Evolutionary conservation across 768 basidiomycete genomes (phyloP).

Genomic region (Calocybe gangraenosa): DNA sequence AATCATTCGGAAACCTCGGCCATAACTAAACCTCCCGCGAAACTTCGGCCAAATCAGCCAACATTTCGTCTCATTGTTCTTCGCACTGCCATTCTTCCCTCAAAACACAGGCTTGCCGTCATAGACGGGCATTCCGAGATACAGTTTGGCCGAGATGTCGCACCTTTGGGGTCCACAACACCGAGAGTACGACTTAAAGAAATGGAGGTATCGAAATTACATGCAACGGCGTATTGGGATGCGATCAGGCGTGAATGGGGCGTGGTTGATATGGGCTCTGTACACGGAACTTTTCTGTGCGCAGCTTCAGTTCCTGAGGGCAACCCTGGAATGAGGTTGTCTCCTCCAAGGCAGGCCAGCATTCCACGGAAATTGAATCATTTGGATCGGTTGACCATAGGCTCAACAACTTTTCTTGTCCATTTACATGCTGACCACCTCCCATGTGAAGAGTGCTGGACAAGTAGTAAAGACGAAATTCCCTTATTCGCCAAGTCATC

Average conservation of each 20-base stretch:
- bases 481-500: conserved; percentile 43
- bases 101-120: conserved; percentile 35
- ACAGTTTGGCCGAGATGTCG: conserved; percentile 71
- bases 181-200: conserved; percentile 76
- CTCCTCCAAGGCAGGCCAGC: conserved; percentile 63
- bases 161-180: conserved; percentile 42
- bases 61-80: conserved; percentile 50
- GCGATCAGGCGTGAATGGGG: conserved; percentile 55
- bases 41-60: conserved; percentile 22
- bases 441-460: conserved; percentile 63
- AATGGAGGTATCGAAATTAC: conserved; percentile 80
- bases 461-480: conserved; percentile 49
- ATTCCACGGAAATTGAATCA: conserved; percentile 60
- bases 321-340: conserved; percentile 46
- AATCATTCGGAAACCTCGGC: conserved; percentile 5
- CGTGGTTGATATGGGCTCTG: conserved; percentile 81
- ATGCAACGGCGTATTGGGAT: conserved; percentile 76
- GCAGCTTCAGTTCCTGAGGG: conserved; percentile 22
- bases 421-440: conserved; percentile 62
- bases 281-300: conserved; percentile 73
- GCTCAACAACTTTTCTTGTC: conserved; percentile 64
- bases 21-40: conserved; percentile 5
- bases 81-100: conserved; percentile 59
- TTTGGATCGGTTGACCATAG: conserved; percentile 61
- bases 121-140: conserved; percentile 54